Evolutionary conservation across 768 basidiomycete species (phyloP).

Genomic region (Candolleomyces efflorescens): DNA sequence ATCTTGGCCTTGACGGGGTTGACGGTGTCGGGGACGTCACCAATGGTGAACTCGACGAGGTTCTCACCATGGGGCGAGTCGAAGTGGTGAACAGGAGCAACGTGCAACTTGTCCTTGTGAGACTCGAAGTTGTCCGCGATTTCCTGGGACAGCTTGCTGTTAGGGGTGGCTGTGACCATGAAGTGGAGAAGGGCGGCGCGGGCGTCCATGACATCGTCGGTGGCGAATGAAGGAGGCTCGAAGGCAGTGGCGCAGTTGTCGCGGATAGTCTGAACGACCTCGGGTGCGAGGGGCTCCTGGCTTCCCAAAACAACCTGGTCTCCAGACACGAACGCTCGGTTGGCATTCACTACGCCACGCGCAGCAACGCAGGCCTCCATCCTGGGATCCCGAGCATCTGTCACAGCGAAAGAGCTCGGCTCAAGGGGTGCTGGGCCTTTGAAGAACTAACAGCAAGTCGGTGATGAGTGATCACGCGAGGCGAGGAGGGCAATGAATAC

Average conservation of each 20-base stretch:
- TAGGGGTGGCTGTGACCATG: slow-evolving; percentile 71
- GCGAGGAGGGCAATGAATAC: slow-evolving; percentile 22
- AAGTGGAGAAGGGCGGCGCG: slow-evolving; percentile 69
- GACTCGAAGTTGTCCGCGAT: slow-evolving; percentile 47
- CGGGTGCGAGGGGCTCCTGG: slow-evolving; percentile 14
- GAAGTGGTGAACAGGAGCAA: slow-evolving; percentile 40
- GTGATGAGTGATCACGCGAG: slow-evolving; percentile 5
- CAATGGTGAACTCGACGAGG: slow-evolving; percentile 36
- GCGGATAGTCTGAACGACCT: slow-evolving; percentile 43
- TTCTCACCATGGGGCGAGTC: slow-evolving; percentile 35
- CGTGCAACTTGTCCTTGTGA: slow-evolving; percentile 46
- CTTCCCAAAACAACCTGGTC: slow-evolving; percentile 34
- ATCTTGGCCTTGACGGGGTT: slow-evolving; percentile 77
- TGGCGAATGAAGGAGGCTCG: slow-evolving; percentile 33
- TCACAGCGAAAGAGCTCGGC: slow-evolving; percentile 24
- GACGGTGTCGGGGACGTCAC: slow-evolving; percentile 71
- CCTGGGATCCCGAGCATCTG: slow-evolving; percentile 25
- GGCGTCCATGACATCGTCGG: slow-evolving; percentile 35
- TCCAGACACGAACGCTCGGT: slow-evolving; percentile 2
- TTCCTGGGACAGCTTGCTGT: slow-evolving; percentile 39
- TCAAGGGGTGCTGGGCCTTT: slow-evolving; percentile 47
- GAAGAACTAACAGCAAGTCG: slow-evolving; percentile 56
- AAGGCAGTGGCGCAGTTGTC: slow-evolving; percentile 56
- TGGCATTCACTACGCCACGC: background rate
- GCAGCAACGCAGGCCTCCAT: slow-evolving; percentile 6